A percentile compares a stretch with the other conserved stretches of the same genome.
phyloP scores from a whole-genome alignment of 257 asterid species.

The Solanum rostratum region DNA sequence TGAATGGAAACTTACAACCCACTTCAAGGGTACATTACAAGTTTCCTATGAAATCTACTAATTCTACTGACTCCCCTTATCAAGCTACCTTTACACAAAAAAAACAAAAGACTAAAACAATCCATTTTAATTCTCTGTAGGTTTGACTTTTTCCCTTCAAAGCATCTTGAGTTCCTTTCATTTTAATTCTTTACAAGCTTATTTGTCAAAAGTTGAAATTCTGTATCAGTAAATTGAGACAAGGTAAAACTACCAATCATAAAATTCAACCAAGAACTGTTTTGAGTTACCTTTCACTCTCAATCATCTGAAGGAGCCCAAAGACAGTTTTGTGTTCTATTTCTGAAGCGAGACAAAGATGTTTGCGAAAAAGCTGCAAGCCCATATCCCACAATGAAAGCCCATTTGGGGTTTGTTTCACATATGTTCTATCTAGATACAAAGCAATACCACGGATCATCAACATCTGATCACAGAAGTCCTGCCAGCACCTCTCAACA shows the following conservation, averaged over 20 bases:
- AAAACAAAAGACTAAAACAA: too few relatives aligned
- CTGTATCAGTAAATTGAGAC: background rate
- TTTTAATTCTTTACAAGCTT: background rate
- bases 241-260: background rate
- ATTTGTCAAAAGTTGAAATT: background rate
- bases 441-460: constrained; percentile 92
- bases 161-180: too few relatives aligned
- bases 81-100: too few relatives aligned
- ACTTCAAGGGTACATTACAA: too few relatives aligned
- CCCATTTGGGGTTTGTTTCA: constrained; percentile 80
- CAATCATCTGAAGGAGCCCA: constrained; percentile 88
- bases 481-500: constrained; percentile 94
- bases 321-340: constrained; percentile 86
- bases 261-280: background rate
- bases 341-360: constrained; percentile 80
- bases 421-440: constrained; percentile 88
- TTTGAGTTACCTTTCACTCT: constrained; percentile 62
- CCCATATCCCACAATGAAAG: constrained; percentile 99
- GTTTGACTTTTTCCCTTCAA: too few relatives aligned
- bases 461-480: constrained; percentile 92
- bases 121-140: too few relatives aligned
- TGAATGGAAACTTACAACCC: too few relatives aligned
- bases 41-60: too few relatives aligned
- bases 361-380: constrained; percentile 86
- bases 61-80: too few relatives aligned